Percentiles rank a stretch among this genome's conserved stretches.
Evolutionary conservation across 2,329 filamentous ascomycete genomes (phyloP).

Genomic region (Ophiostoma sp.): DNA sequence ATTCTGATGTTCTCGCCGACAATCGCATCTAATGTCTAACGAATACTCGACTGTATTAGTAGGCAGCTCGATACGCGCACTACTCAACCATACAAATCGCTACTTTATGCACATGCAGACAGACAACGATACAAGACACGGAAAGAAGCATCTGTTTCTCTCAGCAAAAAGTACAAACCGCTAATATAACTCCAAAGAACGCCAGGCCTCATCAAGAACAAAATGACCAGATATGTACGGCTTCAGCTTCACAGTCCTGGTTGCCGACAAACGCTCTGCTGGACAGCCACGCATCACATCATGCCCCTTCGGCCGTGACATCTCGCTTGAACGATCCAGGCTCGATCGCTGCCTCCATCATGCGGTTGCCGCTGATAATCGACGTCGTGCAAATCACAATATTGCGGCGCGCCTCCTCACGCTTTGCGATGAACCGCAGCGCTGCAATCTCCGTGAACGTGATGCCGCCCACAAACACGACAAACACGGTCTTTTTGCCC

Average conservation of each 20-base stretch:
- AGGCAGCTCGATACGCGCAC: too few species aligned
- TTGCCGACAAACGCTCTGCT: neutral
- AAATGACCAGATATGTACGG: neutral
- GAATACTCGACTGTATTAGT: too few species aligned
- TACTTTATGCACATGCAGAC: too few species aligned
- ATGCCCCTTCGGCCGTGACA: neutral
- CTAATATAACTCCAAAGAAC: slow-evolving; percentile 8
- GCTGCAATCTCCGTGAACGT: slow-evolving; percentile 96
- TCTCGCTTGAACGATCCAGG: slow-evolving; percentile 55
- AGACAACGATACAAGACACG: too few species aligned
- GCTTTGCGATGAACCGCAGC: slow-evolving; percentile 72
- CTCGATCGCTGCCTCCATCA: slow-evolving; percentile 83
- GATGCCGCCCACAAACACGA: slow-evolving; percentile 97
- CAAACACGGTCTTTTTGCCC: slow-evolving; percentile 77
- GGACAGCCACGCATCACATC: neutral
- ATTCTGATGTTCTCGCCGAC: neutral
- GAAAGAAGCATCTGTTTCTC: neutral
- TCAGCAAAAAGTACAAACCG: neutral
- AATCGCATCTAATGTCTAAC: neutral
- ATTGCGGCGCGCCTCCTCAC: slow-evolving; percentile 43
- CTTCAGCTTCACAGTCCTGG: neutral
- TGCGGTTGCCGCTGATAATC: slow-evolving; percentile 79
- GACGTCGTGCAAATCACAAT: slow-evolving; percentile 91
- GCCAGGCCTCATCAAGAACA: neutral
- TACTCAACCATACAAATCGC: too few species aligned